Base-by-base conservation (phyloP, 1,139 yeast species). In the Magnusiomyces suaveolens region DNA sequence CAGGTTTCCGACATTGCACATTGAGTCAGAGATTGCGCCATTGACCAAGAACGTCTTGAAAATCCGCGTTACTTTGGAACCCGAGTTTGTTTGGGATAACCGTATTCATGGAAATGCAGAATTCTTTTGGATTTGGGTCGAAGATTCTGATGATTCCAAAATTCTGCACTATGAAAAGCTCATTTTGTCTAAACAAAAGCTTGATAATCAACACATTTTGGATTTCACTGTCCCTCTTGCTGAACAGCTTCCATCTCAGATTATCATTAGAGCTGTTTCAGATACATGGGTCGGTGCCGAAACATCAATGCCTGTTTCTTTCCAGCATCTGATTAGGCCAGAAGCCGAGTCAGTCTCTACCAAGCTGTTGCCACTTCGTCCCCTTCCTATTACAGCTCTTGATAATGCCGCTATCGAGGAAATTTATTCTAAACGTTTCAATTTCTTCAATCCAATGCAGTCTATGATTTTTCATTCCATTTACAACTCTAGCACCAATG, bases 391-490 rank as follows among this genome's bases (percentile, higher is more conserved):
- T 0, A 70, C 83, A 1, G 97, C 97, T 0, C 74, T 92, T 38
- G 87, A 89, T 57, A 76, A 89, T 64, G 72, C 76, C 0, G 73
- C 77, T 21, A 70, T 88, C 50, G 96, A 89, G 66, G 67, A 74
- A 1, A 83, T 90, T 46, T 92, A 92, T 66, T 67, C 72, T 1
- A 58, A 69, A 4, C 81, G 80, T 60, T 92, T 92, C 74, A 79
- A 79, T 55, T 92, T 87, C 68, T 94, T 94, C 76, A 94, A 94
- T 66, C 98, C 98, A 3, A 90, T 94, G 96, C 98, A 94, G 70
- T 90, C 97, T 0, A 92, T 92, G 97, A 81, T 86, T 0, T 94
- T 94, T 71, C 96, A 90, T 65, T 80, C 96, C 0, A 72, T 94
- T 48, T 94, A 90, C 69, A 84, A 92, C 66, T 72, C 84, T 1